Conservation (phyloP, 495 filamentous ascomycete genomes). For the Cenococcum geophilum region DNA sequence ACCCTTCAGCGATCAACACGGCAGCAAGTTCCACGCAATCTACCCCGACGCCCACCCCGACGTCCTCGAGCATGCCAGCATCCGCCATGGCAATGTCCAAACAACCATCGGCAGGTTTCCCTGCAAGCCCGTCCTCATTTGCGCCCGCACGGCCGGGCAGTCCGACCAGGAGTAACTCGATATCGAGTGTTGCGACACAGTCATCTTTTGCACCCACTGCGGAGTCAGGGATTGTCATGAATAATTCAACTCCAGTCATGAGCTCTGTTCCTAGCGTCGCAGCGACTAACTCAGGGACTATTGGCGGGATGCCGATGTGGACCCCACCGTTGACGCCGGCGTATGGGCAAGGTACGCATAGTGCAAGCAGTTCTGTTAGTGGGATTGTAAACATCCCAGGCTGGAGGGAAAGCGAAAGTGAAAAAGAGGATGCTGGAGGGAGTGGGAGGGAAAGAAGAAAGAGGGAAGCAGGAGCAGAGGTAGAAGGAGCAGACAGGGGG, state of each 20-base stretch:
- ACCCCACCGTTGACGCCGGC: slow-evolving; percentile 40
- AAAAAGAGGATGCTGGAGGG: slow-evolving; percentile 17
- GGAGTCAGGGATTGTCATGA: slow-evolving; percentile 30
- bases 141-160: slow-evolving; percentile 47
- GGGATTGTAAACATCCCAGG: slow-evolving; percentile 16
- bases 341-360: slow-evolving; percentile 30
- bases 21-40: slow-evolving; percentile 26
- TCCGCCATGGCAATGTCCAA: slow-evolving; percentile 23
- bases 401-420: slow-evolving; percentile 22
- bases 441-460: slow-evolving; percentile 18
- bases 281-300: slow-evolving; percentile 33
- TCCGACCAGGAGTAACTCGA: slow-evolving; percentile 74
- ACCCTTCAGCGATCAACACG: slow-evolving; percentile 31
- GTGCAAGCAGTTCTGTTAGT: slow-evolving; percentile 34
- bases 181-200: slow-evolving; percentile 70
- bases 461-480: slow-evolving; percentile 28
- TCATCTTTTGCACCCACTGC: slow-evolving; percentile 35
- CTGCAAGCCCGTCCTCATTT: slow-evolving; percentile 51
- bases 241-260: slow-evolving; percentile 37
- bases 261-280: slow-evolving; percentile 35
- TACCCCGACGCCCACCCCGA: slow-evolving; percentile 32
- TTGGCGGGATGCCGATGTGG: slow-evolving; percentile 36
- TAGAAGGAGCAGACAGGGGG: slow-evolving; percentile 27
- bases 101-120: slow-evolving; percentile 34
- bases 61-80: slow-evolving; percentile 22